phyloP scores from a whole-genome alignment of 176 grass and related monocot genomes.

The Calamus simplicifolius region DNA sequence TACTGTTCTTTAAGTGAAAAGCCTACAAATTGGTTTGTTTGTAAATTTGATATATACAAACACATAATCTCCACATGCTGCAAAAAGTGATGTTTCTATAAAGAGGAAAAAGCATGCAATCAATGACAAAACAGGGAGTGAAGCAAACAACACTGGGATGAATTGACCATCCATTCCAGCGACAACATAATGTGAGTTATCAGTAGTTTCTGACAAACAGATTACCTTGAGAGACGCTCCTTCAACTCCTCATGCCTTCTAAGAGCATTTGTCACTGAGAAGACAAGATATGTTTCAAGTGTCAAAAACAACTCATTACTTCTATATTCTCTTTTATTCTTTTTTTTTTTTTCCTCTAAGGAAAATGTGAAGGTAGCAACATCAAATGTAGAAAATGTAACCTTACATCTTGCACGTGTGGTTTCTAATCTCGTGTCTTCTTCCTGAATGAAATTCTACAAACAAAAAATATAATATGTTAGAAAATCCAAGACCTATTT shows the following conservation, averaged over 20 bases:
- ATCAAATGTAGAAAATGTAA: not conserved
- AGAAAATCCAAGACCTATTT: not conserved
- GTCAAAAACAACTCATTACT: not conserved
- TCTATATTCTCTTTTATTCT: no score
- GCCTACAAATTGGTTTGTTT: no score
- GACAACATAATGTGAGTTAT: conserved; percentile 3
- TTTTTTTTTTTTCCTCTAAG: no score
- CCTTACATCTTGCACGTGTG: conserved; percentile 45
- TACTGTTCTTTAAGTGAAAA: no score
- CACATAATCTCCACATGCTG: no score
- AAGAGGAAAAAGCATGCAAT: no score
- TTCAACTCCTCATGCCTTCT: conserved; percentile 70
- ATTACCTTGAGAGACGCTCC: conserved; percentile 61
- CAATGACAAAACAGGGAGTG: no score
- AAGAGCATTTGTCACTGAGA: conserved; percentile 44
- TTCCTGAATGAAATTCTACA: conserved; percentile 49
- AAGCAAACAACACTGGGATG: not conserved
- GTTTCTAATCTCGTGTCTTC: conserved; percentile 56
- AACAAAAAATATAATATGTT: conserved; percentile 1
- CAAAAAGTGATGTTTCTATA: no score
- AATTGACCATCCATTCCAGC: conserved; percentile 8
- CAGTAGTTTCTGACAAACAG: not conserved
- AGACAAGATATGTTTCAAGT: conserved; percentile 7
- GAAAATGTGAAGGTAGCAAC: not conserved
- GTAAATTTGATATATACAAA: no score